Base-by-base conservation (phyloP, 2,329 filamentous ascomycete genomes). In the Cladosporium sp. region DNA sequence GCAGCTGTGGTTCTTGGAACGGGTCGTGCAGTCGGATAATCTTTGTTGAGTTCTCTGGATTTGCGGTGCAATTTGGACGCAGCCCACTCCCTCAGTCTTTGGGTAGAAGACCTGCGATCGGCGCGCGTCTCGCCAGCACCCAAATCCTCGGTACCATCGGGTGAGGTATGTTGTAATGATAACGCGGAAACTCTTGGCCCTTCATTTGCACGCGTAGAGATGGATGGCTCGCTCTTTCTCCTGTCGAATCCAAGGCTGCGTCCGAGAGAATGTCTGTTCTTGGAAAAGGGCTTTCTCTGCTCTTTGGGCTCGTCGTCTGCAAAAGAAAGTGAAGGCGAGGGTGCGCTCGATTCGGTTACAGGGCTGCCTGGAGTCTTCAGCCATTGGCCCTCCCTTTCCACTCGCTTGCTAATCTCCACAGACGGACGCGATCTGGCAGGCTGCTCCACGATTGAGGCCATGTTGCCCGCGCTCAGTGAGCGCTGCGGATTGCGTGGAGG, bases 81-180 rank as follows among this genome's bases (percentile, higher is more conserved):
- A 15, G 80, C 81, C 82, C 83, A 86, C 7, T 76, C 75, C 61
- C 86, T 88, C 54, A 91, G 84, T 64, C 84, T 86, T 70, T 88
- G 90, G 62, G 61, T 57, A 0, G 65, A 67, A 2, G 60, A 63
- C 29, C 57, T 58, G 4, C 58, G 55, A 8, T 58, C 53, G 7
- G 50, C 36, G 7, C 30, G 20, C 4, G 27, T 9, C 5, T 41
- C 36, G 18, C 25, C 18, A 9, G 7, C 13, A 5, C 25, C 20
- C 12, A 20, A 7, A 11, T 38, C 19, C 13, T 39, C 36, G 13
- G 36, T 5, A 25, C 22, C 11, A 9, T 5, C 33, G 20, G 33
- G 16, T 11, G 18, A n/a, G 12, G 33, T 42, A 30, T 65, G 62
- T 36, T 66, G 63, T 13, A 66, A 51, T 8, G 62, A 65, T 11